These are phyloP conservation scores for Bolboschoenus planiculmis DNA, from an alignment of 176 grass and related monocot genomes.

Conservation along the genomic window DNA sequence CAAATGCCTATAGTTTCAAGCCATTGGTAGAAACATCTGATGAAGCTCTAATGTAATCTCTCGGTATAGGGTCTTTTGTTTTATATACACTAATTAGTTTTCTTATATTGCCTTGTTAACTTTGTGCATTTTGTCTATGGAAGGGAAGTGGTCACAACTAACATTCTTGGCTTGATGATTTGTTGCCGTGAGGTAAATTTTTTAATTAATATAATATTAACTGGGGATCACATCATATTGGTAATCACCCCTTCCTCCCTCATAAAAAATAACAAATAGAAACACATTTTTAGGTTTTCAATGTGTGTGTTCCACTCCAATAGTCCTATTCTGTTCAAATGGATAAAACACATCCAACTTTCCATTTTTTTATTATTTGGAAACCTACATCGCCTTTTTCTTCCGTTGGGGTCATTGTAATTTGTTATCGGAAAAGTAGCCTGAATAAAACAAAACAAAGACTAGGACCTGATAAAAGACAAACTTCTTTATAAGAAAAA, in stretches of 20 bases:
- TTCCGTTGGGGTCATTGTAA: background rate
- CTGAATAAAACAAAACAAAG: background rate
- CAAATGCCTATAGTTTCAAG: conserved; percentile 96
- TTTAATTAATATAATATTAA: conserved; percentile 8
- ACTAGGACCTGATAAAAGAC: background rate
- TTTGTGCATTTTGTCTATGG: conserved; percentile 23
- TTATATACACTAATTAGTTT: background rate
- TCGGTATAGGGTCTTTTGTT: conserved; percentile 3
- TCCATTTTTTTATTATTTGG: background rate
- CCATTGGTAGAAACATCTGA: conserved; percentile 89
- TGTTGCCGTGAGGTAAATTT: conserved; percentile 88
- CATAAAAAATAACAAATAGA: background rate
- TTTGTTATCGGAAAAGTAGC: background rate
- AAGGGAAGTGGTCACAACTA: conserved; percentile 95
- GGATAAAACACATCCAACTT: background rate
- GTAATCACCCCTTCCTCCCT: background rate
- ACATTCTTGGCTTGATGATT: conserved; percentile 91
- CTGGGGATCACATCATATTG: background rate
- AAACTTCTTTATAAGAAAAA: background rate
- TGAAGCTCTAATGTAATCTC: conserved; percentile 80
- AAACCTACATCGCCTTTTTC: background rate
- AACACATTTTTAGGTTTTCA: background rate
- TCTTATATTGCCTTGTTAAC: conserved; percentile 5
- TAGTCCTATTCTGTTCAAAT: background rate
- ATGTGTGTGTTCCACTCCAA: background rate